Evolutionary conservation across 495 filamentous ascomycete species (phyloP), one percentile per base, ranked within the genome.

Genomic region (Geoglossum glabrum): DNA sequence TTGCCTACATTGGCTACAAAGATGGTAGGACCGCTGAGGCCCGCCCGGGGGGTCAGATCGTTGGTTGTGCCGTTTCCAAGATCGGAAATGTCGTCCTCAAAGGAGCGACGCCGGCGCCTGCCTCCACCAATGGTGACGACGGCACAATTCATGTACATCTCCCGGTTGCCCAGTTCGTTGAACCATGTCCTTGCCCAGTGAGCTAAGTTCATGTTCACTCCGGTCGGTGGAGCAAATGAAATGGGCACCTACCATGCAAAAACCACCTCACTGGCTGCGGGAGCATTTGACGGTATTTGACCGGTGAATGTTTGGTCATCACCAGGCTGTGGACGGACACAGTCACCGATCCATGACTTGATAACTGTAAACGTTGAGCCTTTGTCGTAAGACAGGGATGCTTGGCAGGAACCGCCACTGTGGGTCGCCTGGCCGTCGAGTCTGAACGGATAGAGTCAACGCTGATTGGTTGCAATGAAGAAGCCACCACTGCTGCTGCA

Each of bases 101-200:
- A 7, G 46, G 7, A 8, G 2, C n/a, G 21, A 43, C 54, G 26
- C 13, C 56, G 31, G 46, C 46, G 3, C 11, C 46, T 50, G 25
- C 76, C 79, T 3, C 74, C 75, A 0, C 70, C 68, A 61, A 95
- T 77, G 7, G 75, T 79, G 50, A 92, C 75, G 23, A 84, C 77
- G 1, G 83, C 85, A 60, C 90, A 96, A 76, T 90, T 88, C 89
- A 93, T 94, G 75, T 95, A 95, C 79, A 93, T 87, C 68, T 96
- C 90, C 25, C 87, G 79, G 71, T 89, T 87, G 51, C 87, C 87
- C 54, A 89, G 66, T 60, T 82, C 82, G 78, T 96, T 96, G 73
- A 90, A 83, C 90, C 90, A 96, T 4, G 84, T 83, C 57, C 57
- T 51, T 34, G 13, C 25, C n/a, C 36, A 40, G 46, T 21, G n/a